Percentiles rank a stretch among this genome's conserved stretches.
Conservation (phyloP, 345 rosid species). For the Crucihimalaya himalaica region DNA sequence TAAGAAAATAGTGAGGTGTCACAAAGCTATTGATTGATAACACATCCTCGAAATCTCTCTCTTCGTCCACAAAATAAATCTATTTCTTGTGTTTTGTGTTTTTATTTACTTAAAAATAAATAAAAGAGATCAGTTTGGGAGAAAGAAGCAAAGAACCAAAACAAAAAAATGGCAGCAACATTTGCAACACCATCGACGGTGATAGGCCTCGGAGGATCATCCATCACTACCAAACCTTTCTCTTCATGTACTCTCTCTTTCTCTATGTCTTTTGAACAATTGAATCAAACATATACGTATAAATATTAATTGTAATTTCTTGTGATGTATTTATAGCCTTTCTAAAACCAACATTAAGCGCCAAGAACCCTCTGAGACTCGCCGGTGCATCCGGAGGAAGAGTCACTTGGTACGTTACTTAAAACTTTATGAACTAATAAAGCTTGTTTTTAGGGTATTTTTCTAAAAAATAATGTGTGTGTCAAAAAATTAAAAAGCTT, state of each 20-base stretch:
- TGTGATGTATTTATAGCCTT: conserved; percentile 51
- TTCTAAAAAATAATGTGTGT: neutral
- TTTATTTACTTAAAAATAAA: neutral
- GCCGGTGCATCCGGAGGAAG: conserved; percentile 59
- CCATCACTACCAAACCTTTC: conserved; percentile 44
- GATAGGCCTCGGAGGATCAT: conserved; percentile 63
- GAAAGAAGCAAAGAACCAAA: neutral
- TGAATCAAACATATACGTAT: neutral
- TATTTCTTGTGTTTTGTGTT: neutral
- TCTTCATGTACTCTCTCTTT: conserved; percentile 52
- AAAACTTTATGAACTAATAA: neutral
- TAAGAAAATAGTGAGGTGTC: conserved; percentile 55
- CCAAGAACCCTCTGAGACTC: conserved; percentile 58
- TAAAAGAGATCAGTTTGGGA: neutral
- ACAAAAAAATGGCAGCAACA: conserved; percentile 59
- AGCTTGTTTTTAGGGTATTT: neutral
- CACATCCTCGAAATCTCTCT: conserved; percentile 51
- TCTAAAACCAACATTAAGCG: conserved; percentile 53
- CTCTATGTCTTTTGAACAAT: neutral
- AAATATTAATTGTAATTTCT: neutral
- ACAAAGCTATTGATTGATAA: conserved; percentile 47
- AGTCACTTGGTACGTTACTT: conserved; percentile 59
- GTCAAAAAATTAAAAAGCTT: conserved; percentile 48
- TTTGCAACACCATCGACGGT: conserved; percentile 63
- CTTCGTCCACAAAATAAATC: conserved; percentile 50